Base-by-base conservation (phyloP, 2,329 filamentous ascomycete genomes). In the Herpotrichia juniperi region DNA sequence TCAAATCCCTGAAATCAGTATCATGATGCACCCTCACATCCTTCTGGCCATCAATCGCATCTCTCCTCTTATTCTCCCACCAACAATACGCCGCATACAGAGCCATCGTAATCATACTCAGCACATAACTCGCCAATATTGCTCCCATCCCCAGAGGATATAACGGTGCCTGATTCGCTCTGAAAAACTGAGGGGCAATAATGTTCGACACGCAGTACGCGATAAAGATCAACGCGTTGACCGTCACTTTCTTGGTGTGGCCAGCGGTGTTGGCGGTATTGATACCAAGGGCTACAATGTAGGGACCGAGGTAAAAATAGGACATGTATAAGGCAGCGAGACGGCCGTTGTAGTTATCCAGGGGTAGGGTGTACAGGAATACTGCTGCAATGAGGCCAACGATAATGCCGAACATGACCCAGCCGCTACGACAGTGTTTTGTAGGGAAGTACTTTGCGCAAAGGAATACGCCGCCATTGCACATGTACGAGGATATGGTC, bases 121-220 rank as follows among this genome's bases (percentile, higher is more conserved):
- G 32, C 1, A 61, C 51, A 14, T 62, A 58, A 8, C 46, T 46
- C 4, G 47, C 56, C 12, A 64, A 37, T 16, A 66, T 59, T 8
- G 53, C 53, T n/a, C 57, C 55, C 46, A 73, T 67, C 1, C 72
- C 72, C 4, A 74, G 53, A 1, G 61, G 50, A 52, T 76, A 77
- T 1, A 60, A 50, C 0, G 68, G 74, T 0, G 72, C 69, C 44
- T 77, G 68, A 0, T 61, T 39, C 0, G 64, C 37, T 32, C 66
- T 69, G 66, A 78, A 78, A 40, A 77, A 76, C 32, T 73, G 69
- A 0, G 75, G 75, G 0, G 63, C 74, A 4, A 76, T 68, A 48
- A 78, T 73, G 51, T 77, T 78, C 3, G 67, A 66, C 0, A 69
- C 32, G 50, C 67, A 74, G 46, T 72, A 83, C 0, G 76, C 78